Evolutionary conservation across 345 rosid species (phyloP).

Genomic region (Capsella bursapastoris): DNA sequence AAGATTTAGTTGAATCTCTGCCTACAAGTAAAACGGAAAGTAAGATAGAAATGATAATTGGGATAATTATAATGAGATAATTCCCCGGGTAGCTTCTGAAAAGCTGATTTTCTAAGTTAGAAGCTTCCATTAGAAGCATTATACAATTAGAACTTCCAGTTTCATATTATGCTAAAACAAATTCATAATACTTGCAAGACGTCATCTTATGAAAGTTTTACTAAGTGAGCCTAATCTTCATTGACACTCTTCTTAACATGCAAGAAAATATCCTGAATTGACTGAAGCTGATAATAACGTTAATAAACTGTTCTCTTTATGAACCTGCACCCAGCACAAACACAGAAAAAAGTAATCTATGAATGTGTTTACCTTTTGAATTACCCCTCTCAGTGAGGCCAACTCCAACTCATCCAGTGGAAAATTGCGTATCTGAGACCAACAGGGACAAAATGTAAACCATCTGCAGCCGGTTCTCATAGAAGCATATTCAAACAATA

Average conservation of each 20-base stretch:
- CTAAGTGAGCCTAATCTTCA: slow-evolving; percentile 4
- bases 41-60: background rate
- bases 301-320: slow-evolving; percentile 22
- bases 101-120: slow-evolving; percentile 17
- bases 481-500: slow-evolving; percentile 16
- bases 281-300: background rate
- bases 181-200: background rate
- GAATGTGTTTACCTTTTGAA: slow-evolving; percentile 71
- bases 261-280: background rate
- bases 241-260: slow-evolving; percentile 28
- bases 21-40: slow-evolving; percentile 57
- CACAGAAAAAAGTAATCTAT: slow-evolving; percentile 17
- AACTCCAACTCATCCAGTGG: slow-evolving; percentile 97
- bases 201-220: background rate
- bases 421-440: slow-evolving; percentile 76
- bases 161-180: slow-evolving; percentile 4
- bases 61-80: background rate
- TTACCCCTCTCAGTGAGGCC: slow-evolving; percentile 90
- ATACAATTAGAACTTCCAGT: background rate
- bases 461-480: background rate
- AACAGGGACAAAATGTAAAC: slow-evolving; percentile 22
- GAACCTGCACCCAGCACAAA: slow-evolving; percentile 13
- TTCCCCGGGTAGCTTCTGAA: background rate
- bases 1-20: slow-evolving; percentile 96
- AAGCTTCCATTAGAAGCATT: background rate